Base-by-base conservation (phyloP, 2,329 filamentous ascomycete genomes). In the Alternaria sp. region DNA sequence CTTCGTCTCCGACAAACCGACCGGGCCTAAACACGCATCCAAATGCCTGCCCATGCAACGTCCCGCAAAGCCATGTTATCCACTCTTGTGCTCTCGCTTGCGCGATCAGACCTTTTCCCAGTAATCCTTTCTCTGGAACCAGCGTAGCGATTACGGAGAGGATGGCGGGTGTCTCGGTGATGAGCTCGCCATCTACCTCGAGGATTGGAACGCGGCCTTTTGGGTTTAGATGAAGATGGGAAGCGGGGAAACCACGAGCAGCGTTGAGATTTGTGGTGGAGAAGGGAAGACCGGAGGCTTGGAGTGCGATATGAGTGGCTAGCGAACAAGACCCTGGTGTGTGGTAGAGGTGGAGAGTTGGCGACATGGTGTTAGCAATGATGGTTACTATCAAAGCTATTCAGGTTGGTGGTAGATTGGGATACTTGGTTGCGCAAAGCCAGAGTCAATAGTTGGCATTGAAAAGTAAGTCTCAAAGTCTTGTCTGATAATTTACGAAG, bases 121-220 rank as follows among this genome's bases (percentile, higher is more conserved):
- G 56, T 3, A 73, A 44, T 14, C 66, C 34, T 14, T 66, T 68
- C 14, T 54, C 27, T 3, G 69, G 64, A 3, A 50, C 63, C 12
- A 69, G 32, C 6, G 32, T 5, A 16, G 32, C 32, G 32, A 36
- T 36, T 11, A 36, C 2, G 11, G 32, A 36, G 14, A 36, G 32
- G 32, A 36, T 36, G 32, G 32, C 32, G 4, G 32, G 14, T 16
- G 32, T 36, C 0, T 73, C 70, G 38, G 69, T 73, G 54, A 73
- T 67, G 49, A 64, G 55, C 4, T 65, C 59, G 49, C 59, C 54
- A 48, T 71, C 69, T 6, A 70, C 40, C 11, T 53, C 28, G 11
- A 71, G 43, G 41, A 71, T 62, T 5, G 70, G 70, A 8, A 73
- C 66, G n/a, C 65, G 62, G 5, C 56, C 59, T 57, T 73, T 73